Evolutionary conservation across 257 asterid species (phyloP).

Genomic region (Mentha longifolia): DNA sequence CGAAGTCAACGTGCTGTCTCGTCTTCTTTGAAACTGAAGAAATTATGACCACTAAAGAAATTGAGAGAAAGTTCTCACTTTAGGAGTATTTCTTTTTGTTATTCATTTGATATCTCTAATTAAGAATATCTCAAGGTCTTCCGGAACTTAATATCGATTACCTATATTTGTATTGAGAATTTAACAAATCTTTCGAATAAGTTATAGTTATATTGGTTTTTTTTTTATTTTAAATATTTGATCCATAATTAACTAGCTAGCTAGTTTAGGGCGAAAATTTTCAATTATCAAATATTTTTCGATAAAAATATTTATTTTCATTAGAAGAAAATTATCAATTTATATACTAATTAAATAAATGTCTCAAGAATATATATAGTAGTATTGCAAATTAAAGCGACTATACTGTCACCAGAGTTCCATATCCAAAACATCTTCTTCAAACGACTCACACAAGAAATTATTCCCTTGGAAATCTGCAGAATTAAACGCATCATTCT

Average conservation of each 20-base stretch:
- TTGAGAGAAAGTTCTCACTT: background rate
- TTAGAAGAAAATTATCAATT: background rate
- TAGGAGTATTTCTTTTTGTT: too few species aligned
- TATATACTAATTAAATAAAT: too few species aligned
- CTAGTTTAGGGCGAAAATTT: background rate
- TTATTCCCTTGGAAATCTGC: background rate
- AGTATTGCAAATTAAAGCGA: too few species aligned
- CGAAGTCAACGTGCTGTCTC: background rate
- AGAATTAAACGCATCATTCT: background rate
- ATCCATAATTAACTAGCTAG: background rate
- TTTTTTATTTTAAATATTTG: too few species aligned
- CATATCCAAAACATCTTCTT: background rate
- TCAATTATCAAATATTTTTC: background rate
- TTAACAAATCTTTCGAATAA: background rate
- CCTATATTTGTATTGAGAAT: too few species aligned
- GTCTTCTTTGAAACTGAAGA: background rate
- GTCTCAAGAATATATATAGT: too few species aligned
- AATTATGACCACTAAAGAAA: background rate
- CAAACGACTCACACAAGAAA: conserved; percentile 2
- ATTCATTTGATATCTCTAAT: too few species aligned
- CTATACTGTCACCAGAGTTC: background rate
- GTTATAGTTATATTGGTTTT: too few species aligned
- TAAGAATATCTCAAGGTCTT: too few species aligned
- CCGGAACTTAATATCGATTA: too few species aligned
- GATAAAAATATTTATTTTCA: background rate